Conservation (phyloP, 2,329 filamentous ascomycete species). For the Nothophaeocryptopus gaeumannii region DNA sequence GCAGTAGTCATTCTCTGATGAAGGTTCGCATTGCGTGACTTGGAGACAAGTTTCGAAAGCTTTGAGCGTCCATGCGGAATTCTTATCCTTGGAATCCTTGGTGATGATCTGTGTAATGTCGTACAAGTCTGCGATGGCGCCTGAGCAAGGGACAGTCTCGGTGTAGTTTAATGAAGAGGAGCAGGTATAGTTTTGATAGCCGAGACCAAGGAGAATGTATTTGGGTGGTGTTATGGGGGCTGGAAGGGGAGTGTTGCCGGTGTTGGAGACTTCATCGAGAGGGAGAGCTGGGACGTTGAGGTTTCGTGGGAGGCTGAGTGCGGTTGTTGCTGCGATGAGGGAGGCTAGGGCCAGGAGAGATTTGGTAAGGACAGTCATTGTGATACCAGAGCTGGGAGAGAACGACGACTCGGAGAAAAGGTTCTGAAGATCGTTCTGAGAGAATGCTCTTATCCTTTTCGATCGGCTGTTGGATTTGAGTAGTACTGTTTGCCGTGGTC, state of each 20-base stretch:
- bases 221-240: slow-evolving; percentile 23
- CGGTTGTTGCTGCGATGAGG: slow-evolving; percentile 11
- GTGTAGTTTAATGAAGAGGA: slow-evolving; percentile 27
- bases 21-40: slow-evolving; percentile 14
- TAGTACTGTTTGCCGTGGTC: too few relatives aligned
- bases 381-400: background rate
- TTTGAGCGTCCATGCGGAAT: slow-evolving; percentile 16
- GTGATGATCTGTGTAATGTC: slow-evolving; percentile 41
- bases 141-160: slow-evolving; percentile 37
- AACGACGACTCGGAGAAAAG: too few relatives aligned
- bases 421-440: too few relatives aligned
- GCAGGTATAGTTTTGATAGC: slow-evolving; percentile 69
- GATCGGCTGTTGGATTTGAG: too few relatives aligned
- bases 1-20: slow-evolving; percentile 14
- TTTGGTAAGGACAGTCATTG: slow-evolving; percentile 15
- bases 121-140: slow-evolving; percentile 48
- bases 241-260: slow-evolving; percentile 18
- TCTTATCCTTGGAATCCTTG: slow-evolving; percentile 17
- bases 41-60: slow-evolving; percentile 22
- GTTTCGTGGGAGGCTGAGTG: slow-evolving; percentile 2
- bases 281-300: slow-evolving; percentile 11
- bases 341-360: slow-evolving; percentile 15
- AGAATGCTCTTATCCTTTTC: too few relatives aligned
- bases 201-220: slow-evolving; percentile 59
- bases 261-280: slow-evolving; percentile 18